Evolutionary conservation across 805 yeast species (phyloP), one percentile per base, ranked within the genome.

Genomic region (Sugiyamaella mastotermitis): DNA sequence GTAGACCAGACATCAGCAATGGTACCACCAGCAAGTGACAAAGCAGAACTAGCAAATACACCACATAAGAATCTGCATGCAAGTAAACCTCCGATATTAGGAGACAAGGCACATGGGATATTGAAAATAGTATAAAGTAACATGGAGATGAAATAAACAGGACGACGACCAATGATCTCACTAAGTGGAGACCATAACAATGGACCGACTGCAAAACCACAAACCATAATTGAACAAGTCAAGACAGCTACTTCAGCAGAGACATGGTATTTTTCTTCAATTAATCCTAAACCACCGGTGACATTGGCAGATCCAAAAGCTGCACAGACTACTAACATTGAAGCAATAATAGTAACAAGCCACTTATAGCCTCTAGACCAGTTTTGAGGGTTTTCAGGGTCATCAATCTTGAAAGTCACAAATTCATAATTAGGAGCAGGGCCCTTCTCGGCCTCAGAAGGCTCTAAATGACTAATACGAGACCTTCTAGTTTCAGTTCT

Each of bases 271-370:
- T 76, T 70, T 10, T 80, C 80, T 44, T 67, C 64, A 43, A 85
- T 76, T 13, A 80, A 67, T n/a, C 69, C 72, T 34, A 88, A 64
- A 31, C 94, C 92, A 50, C 95, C 94, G 18, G 95, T 80, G 51
- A 85, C 81, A 56, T 90, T 82, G 1, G 96, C 82, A 3, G 95
- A 84, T 28, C 96, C 96, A 58, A 84, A 87, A 2, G 97, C 97
- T 21, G 90, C 95, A 52, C 86, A 74, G 41, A 88, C 79, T 35
- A 88, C 96, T 46, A 83, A 69, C 22, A 76, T 48, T 1, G 95
- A 78, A 17, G 84, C 65, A 7, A 78, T 47, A 21, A 81, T 56
- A 0, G 97, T 86, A 56, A 80, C 55, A 22, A 45, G 34, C 60
- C 65, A 52, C 47, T 52, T 55, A 16, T 58, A 38, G 46, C 50